phyloP scores from a whole-genome alignment of 306 rosid genomes.

The Hippophae tibetana region DNA sequence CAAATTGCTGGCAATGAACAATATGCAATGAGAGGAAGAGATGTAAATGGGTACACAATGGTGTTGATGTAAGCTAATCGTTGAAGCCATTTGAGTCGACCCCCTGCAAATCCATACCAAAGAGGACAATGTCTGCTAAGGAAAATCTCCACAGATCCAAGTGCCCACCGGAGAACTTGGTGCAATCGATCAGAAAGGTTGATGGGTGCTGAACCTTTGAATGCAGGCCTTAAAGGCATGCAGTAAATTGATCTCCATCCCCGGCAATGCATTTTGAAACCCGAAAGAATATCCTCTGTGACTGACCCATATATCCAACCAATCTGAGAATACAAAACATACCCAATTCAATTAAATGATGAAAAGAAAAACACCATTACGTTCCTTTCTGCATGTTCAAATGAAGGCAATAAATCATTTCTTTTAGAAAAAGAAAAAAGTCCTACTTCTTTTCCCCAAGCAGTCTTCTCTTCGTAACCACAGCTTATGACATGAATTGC shows the following conservation, averaged over 20 bases:
- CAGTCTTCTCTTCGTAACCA: conserved; percentile 94
- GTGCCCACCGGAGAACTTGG: conserved; percentile 99
- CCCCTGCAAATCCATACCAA: conserved; percentile 95
- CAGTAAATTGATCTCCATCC: conserved; percentile 99
- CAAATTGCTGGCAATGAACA: conserved; percentile 88
- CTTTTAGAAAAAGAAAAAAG: conserved; percentile 14
- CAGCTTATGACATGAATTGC: conserved; percentile 97
- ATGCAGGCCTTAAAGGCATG: conserved; percentile 98
- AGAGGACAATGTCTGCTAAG: conserved; percentile 97
- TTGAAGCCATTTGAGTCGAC: conserved; percentile 84
- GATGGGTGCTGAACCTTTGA: conserved; percentile 97
- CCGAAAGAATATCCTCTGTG: conserved; percentile 95
- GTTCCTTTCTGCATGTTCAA: neutral
- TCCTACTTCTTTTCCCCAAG: conserved; percentile 96
- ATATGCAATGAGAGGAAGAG: conserved; percentile 89
- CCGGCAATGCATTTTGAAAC: conserved; percentile 98
- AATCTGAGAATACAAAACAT: conserved; percentile 42
- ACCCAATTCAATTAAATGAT: neutral
- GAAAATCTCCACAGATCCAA: conserved; percentile 99
- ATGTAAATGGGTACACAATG: conserved; percentile 93
- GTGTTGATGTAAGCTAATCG: conserved; percentile 91
- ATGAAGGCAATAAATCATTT: neutral
- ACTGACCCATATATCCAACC: conserved; percentile 99
- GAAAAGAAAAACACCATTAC: too few species aligned
- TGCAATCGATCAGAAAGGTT: conserved; percentile 89